A percentile compares a stretch with the other conserved stretches of the same genome.
Conservation (phyloP, 768 basidiomycete genomes). For the Trametes gibbosa region DNA sequence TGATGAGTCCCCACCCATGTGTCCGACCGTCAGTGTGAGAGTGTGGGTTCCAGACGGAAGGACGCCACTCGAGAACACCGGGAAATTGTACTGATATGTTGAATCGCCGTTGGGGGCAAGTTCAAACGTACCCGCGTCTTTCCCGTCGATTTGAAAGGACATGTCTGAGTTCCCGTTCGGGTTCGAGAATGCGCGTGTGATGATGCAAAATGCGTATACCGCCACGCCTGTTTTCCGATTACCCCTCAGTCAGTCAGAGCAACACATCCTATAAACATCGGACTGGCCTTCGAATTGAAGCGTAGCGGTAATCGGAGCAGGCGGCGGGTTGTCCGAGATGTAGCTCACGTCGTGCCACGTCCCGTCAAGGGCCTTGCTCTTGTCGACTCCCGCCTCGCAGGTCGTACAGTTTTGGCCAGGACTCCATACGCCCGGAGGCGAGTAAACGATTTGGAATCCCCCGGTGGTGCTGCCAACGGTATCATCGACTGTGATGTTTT, state of each 20-base stretch:
- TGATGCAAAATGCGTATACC: slow-evolving; percentile 41
- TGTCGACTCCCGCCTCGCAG: slow-evolving; percentile 6
- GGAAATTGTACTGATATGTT: slow-evolving; percentile 33
- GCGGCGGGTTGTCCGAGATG: slow-evolving; percentile 6
- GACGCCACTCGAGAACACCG: slow-evolving; percentile 32
- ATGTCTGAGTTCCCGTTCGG: slow-evolving; percentile 33
- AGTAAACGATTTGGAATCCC: background rate
- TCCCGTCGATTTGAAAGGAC: slow-evolving; percentile 37
- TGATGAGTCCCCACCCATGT: slow-evolving; percentile 28
- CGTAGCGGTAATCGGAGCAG: slow-evolving; percentile 24
- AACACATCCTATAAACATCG: background rate
- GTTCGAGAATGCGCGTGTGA: slow-evolving; percentile 25
- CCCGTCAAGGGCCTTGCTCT: background rate
- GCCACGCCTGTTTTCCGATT: slow-evolving; percentile 39
- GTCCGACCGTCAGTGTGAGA: slow-evolving; percentile 35
- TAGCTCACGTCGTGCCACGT: slow-evolving; percentile 18
- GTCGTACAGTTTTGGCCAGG: slow-evolving; percentile 5
- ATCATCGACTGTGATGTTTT: slow-evolving; percentile 8
- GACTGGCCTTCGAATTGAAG: slow-evolving; percentile 35
- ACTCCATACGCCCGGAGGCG: slow-evolving; percentile 7
- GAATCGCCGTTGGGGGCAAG: slow-evolving; percentile 19
- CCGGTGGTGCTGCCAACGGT: background rate
- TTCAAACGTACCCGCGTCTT: slow-evolving; percentile 29
- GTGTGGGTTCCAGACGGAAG: slow-evolving; percentile 30
- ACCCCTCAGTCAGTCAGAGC: background rate